Percentiles rank a stretch among this genome's conserved stretches.
These are phyloP conservation scores for Cyclotella atomus DNA, from an alignment of 108 stramenopile species.

Conservation along the genomic window DNA sequence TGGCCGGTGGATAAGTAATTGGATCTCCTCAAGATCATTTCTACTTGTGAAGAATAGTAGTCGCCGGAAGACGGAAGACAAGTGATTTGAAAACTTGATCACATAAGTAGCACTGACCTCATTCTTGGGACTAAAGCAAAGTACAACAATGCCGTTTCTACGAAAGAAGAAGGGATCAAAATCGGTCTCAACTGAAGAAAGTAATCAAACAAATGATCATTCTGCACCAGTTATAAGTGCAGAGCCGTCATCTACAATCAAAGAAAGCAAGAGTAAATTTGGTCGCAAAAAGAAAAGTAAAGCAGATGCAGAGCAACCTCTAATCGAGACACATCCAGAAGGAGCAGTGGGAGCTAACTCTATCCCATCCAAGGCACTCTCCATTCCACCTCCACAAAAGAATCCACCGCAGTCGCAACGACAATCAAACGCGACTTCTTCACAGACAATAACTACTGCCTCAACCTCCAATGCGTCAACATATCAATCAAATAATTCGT, in stretches of 20 bases:
- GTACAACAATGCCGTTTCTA: background rate
- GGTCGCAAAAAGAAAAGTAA: constrained; percentile 5
- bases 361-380: background rate
- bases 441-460: constrained; percentile 2
- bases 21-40: no score
- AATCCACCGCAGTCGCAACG: background rate
- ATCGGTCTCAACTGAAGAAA: background rate
- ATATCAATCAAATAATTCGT: no score
- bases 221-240: background rate
- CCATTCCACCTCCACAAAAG: background rate
- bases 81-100: no score
- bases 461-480: background rate
- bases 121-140: background rate
- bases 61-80: no score
- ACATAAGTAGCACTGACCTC: no score
- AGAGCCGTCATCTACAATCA: background rate
- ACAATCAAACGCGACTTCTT: background rate
- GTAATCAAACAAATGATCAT: background rate
- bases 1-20: no score
- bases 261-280: background rate
- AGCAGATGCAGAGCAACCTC: background rate
- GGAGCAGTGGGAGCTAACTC: background rate
- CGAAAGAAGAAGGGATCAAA: constrained; percentile 3
- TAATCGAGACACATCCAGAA: background rate
- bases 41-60: no score